Evolutionary conservation across 2,329 filamentous ascomycete genomes (phyloP), one percentile per base, ranked within the genome.

Genomic region (Botryosphaeria dothidea): DNA sequence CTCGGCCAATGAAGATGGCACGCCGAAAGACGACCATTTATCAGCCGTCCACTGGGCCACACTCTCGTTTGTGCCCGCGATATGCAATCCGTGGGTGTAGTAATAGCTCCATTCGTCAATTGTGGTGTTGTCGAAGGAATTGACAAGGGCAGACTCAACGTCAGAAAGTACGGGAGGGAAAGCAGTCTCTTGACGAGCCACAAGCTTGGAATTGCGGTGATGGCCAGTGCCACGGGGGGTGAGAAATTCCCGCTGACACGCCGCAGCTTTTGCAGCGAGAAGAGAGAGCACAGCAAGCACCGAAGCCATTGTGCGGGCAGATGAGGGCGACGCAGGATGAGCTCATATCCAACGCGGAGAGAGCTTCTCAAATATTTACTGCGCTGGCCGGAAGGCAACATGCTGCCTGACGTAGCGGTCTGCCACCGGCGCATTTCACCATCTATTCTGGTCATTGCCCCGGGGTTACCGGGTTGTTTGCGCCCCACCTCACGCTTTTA

Each of bases 1-100:
- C 56, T 78, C 75, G 65, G 76, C 75, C 9, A 78, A 65, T 43
- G 74, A 71, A n/a, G 74, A 74, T 1, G 70, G 72, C 57, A 77
- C 75, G 3, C 77, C 76, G 62, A 73, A 75, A 29, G 74, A 71
- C 1, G 70, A 65, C 74, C 75, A 79, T 27, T 71, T 70, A 49
- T 77, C 74, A 9, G 75, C 76, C 0, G 76, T 78, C 75, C 75
- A 78, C 52, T 78, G 76, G 43, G 79, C 77, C 68, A 80, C 73
- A 11, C 75, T 74, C 62, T 74, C 69, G 25, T 78, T 75, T 45
- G 67, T 71, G 46, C 70, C 75, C 62, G 71, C 71, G 4, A 73
- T 72, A 66, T 79, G 76, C 15, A 45, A 8, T 13, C 66, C 72
- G 46, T 68, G 74, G 68, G 67, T 77, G 65, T 79, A 79, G 63